Evolutionary conservation across 805 yeast genomes (phyloP), one percentile per base, ranked within the genome.

Genomic region (Saccharomycopsis selenospora): DNA sequence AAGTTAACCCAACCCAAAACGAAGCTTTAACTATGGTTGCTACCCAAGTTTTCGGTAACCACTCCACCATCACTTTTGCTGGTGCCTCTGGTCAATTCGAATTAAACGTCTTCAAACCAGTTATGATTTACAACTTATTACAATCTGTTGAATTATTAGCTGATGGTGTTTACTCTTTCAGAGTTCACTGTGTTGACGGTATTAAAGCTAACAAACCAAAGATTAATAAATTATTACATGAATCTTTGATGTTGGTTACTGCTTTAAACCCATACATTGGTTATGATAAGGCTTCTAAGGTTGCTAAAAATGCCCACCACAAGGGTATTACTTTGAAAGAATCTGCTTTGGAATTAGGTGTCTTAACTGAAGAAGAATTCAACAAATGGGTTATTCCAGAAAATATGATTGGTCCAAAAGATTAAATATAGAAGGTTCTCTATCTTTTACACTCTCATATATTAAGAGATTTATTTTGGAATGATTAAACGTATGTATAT

Each of bases 11-110:
- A 56, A 93, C 99, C 48, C 99, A 91, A 75, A 89, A 89, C 68
- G 99, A 91, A 76, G 99, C 99, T 46, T 73, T 93, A 66, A 93
- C 98, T 57, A 95, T 93, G 95, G 96, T 91, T 54, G 89, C 96
- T 66, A 79, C 93, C 55, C 99, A 91, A 75, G 97, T 91, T 23
- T 87, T 91, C 66, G 99, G 99, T 66, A 91, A 93, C 80, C 82
- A 93, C 70, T 70, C 96, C 40, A 79, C 96, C 55, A 85, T 91
- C 69, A 90, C 98, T 30, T 88, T 86, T 66, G 93, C 96, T 40
- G 99, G 99, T 62, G 97, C 99, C 36, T 86, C 95, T 33, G 99
- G 99, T 59, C 99, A 93, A 73, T 91, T 93, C 61, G 99, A 91
- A 75, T 80, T 91, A 68, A 91, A 91, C 68, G 99, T 90, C 36